Evolutionary conservation across 1,139 yeast genomes (phyloP).

Genomic region (Geotrichum phurueaensis): DNA sequence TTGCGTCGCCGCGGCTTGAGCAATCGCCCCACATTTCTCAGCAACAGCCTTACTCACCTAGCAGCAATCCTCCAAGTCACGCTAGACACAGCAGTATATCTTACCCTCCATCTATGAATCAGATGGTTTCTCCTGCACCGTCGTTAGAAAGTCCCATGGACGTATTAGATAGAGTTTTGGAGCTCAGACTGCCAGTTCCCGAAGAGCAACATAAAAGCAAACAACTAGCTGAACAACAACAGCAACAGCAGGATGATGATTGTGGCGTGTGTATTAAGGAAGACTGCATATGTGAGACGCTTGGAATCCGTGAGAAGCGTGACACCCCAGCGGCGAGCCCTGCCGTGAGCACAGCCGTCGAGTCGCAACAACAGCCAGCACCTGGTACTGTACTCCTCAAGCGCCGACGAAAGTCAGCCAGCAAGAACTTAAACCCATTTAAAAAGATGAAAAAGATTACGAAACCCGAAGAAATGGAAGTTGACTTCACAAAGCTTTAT

Average conservation of each 20-base stretch:
- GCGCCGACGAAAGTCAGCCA: slow-evolving; percentile 4
- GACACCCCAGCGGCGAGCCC: background rate
- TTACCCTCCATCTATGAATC: slow-evolving; percentile 21
- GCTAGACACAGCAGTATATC: slow-evolving; percentile 1
- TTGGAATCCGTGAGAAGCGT: slow-evolving; percentile 38
- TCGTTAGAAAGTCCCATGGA: slow-evolving; percentile 31
- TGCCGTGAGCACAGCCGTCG: background rate
- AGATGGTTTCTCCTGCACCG: slow-evolving; percentile 41
- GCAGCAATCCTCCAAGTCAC: background rate
- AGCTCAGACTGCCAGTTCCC: slow-evolving; percentile 36
- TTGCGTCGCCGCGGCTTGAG: background rate
- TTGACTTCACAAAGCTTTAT: slow-evolving; percentile 32
- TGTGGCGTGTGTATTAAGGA: slow-evolving; percentile 69
- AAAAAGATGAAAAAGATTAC: slow-evolving; percentile 6
- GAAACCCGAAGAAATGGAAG: slow-evolving; percentile 24
- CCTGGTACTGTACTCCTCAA: slow-evolving; percentile 13
- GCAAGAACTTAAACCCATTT: slow-evolving; percentile 5
- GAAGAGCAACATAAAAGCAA: slow-evolving; percentile 5
- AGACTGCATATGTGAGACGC: slow-evolving; percentile 61
- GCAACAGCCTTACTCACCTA: slow-evolving; percentile 3
- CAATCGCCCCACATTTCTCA: background rate
- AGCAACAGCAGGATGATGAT: slow-evolving; percentile 33
- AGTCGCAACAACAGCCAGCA: background rate
- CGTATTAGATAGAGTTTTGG: slow-evolving; percentile 37
- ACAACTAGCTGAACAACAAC: slow-evolving; percentile 1